These are phyloP conservation scores for Centrapalus pauciflorus DNA, from an alignment of 129 eudicot species.

Conservation along the genomic window DNA sequence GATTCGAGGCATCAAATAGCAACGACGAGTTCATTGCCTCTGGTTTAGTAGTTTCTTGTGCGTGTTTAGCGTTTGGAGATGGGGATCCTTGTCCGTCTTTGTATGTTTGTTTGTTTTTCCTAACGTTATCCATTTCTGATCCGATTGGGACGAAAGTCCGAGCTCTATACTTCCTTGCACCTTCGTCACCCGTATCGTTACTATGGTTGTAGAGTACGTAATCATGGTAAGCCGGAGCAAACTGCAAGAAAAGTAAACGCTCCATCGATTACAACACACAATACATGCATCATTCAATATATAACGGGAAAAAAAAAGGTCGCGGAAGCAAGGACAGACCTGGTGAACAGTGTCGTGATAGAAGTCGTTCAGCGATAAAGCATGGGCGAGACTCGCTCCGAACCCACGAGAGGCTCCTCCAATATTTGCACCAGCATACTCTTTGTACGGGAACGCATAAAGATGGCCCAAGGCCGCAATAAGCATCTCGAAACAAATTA, in stretches of 20 bases:
- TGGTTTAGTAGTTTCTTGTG: constrained; percentile 32
- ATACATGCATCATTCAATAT: background rate
- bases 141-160: constrained; percentile 97
- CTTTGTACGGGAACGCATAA: constrained; percentile 94
- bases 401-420: constrained; percentile 64
- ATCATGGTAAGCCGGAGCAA: constrained; percentile 99
- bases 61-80: constrained; percentile 27
- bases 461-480: constrained; percentile 95
- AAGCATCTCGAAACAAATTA: constrained; percentile 95
- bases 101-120: constrained; percentile 55
- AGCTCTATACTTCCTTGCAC: constrained; percentile 68
- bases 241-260: constrained; percentile 39
- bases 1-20: constrained; percentile 39
- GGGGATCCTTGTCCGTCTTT: constrained; percentile 47
- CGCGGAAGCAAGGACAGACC: constrained; percentile 26
- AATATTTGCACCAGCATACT: constrained; percentile 95
- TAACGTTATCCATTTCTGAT: constrained; percentile 86
- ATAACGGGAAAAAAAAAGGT: background rate
- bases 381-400: constrained; percentile 84
- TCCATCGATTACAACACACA: background rate
- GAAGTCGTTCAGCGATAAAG: constrained; percentile 79
- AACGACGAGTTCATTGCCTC: constrained; percentile 77
- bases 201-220: constrained; percentile 90
- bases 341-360: constrained; percentile 98
- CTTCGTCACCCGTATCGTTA: constrained; percentile 63